Percentiles rank a stretch among this genome's conserved stretches.
These are phyloP conservation scores for Cyanodermella asteris DNA, from an alignment of 2,329 filamentous ascomycete genomes.

Conservation along the genomic window DNA sequence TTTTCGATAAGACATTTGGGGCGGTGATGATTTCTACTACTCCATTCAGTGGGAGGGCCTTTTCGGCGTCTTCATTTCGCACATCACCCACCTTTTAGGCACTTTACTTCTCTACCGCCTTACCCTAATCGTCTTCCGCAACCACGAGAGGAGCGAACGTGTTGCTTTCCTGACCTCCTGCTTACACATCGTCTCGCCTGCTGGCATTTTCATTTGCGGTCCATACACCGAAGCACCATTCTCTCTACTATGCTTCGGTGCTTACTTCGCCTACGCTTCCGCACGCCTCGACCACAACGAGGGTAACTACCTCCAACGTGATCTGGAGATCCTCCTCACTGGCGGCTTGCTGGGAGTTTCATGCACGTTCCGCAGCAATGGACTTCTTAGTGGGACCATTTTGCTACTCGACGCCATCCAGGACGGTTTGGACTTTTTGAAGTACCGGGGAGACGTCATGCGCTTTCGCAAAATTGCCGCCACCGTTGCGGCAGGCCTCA, in stretches of 20 bases:
- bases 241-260: conserved; percentile 53
- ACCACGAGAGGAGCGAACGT: conserved; percentile 13
- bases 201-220: conserved; percentile 70
- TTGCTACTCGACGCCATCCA: conserved; percentile 41
- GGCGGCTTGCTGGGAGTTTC: conserved; percentile 51
- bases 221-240: conserved; percentile 69
- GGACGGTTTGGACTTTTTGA: conserved; percentile 18
- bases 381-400: conserved; percentile 56
- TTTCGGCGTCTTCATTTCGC: conserved; percentile 46
- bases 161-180: conserved; percentile 46
- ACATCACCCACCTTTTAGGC: conserved; percentile 55
- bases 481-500: conserved; percentile 42
- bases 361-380: conserved; percentile 63
- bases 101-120: conserved; percentile 51
- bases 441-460: conserved; percentile 14
- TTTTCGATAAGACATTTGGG: no score
- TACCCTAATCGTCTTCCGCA: conserved; percentile 30
- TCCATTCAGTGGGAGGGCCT: conserved; percentile 9
- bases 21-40: conserved; percentile 9
- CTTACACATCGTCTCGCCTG: conserved; percentile 68
- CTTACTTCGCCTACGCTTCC: conserved; percentile 45
- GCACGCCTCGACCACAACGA: conserved; percentile 14
- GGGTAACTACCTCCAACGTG: conserved; percentile 13
- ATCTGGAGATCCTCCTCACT: conserved; percentile 34
- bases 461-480: conserved; percentile 32